A percentile compares a stretch with the other conserved stretches of the same genome.
Evolutionary conservation across 106 monocot species (phyloP).

Genomic region (Apostasia shenzhenica): DNA sequence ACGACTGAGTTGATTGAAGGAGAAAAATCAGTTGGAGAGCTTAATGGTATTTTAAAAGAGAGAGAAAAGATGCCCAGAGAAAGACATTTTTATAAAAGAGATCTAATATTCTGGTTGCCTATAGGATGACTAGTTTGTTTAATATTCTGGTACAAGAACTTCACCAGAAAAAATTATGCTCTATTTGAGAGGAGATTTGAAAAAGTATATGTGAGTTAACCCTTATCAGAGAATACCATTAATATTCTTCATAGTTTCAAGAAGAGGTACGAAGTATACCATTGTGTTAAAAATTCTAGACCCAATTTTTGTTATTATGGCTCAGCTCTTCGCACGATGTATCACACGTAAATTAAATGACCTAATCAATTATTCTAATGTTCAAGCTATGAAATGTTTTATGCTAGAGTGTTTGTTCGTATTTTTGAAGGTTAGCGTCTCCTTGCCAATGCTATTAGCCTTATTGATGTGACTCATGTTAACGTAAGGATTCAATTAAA

Average conservation of each 20-base stretch:
- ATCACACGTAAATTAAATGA: conserved; percentile 32
- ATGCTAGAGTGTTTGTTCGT: neutral
- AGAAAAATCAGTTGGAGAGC: conserved; percentile 47
- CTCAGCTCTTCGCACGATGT: conserved; percentile 48
- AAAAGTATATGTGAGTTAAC: conserved; percentile 58
- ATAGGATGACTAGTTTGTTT: no score
- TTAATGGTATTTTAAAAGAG: conserved; percentile 60
- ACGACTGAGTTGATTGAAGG: conserved; percentile 54
- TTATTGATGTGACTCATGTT: conserved; percentile 92
- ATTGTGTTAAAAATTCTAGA: conserved; percentile 58
- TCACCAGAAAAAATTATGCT: conserved; percentile 60
- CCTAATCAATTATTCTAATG: neutral
- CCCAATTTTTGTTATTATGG: conserved; percentile 51
- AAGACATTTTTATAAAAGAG: no score
- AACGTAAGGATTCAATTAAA: conserved; percentile 57
- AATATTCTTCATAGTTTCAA: conserved; percentile 53
- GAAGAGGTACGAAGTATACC: conserved; percentile 62
- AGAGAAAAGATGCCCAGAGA: conserved; percentile 42
- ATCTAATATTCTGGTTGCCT: no score
- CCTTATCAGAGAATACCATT: conserved; percentile 42
- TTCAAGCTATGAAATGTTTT: neutral
- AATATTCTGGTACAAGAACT: no score
- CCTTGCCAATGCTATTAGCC: conserved; percentile 89
- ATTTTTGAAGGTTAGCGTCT: conserved; percentile 54
- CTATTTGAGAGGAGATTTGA: conserved; percentile 48